Evolutionary conservation across 2,329 filamentous ascomycete species (phyloP).

Genomic region (Xylaria sp.): DNA sequence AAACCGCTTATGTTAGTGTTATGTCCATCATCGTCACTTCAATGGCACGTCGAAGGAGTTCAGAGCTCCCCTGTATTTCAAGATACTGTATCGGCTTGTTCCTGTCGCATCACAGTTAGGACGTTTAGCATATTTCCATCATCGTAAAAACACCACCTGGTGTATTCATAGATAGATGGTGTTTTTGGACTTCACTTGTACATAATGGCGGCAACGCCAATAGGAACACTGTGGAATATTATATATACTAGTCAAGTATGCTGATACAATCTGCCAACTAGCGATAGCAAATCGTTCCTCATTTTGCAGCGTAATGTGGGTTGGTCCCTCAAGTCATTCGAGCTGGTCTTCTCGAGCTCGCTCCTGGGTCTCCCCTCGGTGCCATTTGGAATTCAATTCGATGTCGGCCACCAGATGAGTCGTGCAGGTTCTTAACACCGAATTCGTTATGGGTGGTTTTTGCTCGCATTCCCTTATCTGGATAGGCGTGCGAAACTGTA

Average conservation of each 20-base stretch:
- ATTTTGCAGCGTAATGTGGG: neutral
- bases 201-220: conserved; percentile 5
- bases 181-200: neutral
- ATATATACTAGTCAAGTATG: neutral
- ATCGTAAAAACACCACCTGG: neutral
- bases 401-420: neutral
- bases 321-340: neutral
- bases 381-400: neutral
- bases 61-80: neutral
- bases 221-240: neutral
- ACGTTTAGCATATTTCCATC: neutral
- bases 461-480: neutral
- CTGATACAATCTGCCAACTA: neutral
- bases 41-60: neutral
- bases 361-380: neutral
- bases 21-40: neutral
- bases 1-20: neutral
- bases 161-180: neutral
- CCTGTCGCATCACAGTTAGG: neutral
- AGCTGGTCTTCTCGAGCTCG: neutral
- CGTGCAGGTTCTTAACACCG: too few relatives aligned
- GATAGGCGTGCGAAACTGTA: neutral
- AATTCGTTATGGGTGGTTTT: neutral
- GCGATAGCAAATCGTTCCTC: neutral
- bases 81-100: neutral